Percentiles rank a stretch among this genome's conserved stretches.
These are phyloP conservation scores for Vanrija sp. DNA, from an alignment of 1,284 basidiomycete species.

Conservation along the genomic window DNA sequence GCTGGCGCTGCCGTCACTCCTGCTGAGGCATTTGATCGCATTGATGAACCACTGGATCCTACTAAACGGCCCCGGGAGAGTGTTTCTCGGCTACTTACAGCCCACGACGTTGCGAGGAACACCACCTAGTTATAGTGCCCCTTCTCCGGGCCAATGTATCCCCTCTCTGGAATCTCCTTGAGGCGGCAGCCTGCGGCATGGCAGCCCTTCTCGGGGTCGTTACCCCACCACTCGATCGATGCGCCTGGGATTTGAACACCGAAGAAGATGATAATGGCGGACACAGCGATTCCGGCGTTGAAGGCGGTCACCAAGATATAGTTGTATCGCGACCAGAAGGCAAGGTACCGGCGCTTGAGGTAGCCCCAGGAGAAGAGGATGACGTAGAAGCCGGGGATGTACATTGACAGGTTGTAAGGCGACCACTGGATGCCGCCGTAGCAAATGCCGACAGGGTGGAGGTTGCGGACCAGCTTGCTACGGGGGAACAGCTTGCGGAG, in stretches of 20 bases:
- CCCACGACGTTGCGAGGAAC: conserved; percentile 27
- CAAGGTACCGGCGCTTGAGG: conserved; percentile 29
- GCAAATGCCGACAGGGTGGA: conserved; percentile 13
- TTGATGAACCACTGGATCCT: too few species aligned
- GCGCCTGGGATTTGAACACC: conserved; percentile 37
- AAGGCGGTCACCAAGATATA: conserved; percentile 70
- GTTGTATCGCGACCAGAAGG: conserved; percentile 59
- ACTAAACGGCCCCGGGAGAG: too few species aligned
- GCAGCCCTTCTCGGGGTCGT: conserved; percentile 43
- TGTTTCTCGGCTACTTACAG: too few species aligned
- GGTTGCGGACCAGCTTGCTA: conserved; percentile 2
- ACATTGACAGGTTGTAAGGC: conserved; percentile 24
- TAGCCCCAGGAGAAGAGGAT: conserved; percentile 29
- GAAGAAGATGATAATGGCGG: conserved; percentile 63
- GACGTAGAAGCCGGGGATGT: neutral
- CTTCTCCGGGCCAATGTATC: conserved; percentile 17
- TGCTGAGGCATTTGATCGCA: too few species aligned
- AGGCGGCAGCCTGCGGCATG: conserved; percentile 14
- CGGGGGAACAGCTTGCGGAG: conserved; percentile 5
- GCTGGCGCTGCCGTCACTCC: too few species aligned
- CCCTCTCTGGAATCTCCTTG: conserved; percentile 6
- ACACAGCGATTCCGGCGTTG: conserved; percentile 62
- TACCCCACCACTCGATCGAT: conserved; percentile 61
- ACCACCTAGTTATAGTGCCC: conserved; percentile 4
- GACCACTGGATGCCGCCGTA: conserved; percentile 6